Evolutionary conservation across 768 basidiomycete genomes (phyloP).

Genomic region (Gelatoporia subvermispora): DNA sequence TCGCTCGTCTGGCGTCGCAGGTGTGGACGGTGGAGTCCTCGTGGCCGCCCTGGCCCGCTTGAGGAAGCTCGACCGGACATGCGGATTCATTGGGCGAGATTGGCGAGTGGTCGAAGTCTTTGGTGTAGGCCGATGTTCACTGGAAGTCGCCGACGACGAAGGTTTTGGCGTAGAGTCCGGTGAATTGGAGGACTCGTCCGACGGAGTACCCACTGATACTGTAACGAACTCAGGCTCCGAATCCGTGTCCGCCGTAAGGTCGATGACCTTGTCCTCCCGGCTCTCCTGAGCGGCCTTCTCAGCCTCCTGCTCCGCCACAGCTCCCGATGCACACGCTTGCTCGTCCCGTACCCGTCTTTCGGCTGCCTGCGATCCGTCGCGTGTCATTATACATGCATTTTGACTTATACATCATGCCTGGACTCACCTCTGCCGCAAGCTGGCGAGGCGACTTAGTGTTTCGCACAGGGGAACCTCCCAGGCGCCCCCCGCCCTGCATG

Average conservation of each 20-base stretch:
- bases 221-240: constrained; percentile 32
- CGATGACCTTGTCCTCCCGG: constrained; percentile 52
- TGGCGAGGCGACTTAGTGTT: constrained; percentile 49
- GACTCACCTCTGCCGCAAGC: constrained; percentile 62
- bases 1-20: constrained; percentile 4
- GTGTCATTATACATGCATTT: constrained; percentile 1
- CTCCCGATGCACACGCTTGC: constrained; percentile 65
- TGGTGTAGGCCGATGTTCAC: neutral
- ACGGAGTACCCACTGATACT: constrained; percentile 3
- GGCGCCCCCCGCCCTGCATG: constrained; percentile 49
- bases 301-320: constrained; percentile 52
- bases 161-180: neutral
- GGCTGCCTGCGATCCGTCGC: constrained; percentile 61
- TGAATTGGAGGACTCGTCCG: too few relatives aligned
- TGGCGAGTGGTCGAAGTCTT: neutral
- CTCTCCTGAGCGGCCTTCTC: constrained; percentile 68
- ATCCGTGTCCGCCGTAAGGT: constrained; percentile 45
- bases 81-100: constrained; percentile 5
- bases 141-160: neutral
- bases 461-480: constrained; percentile 46
- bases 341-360: constrained; percentile 74
- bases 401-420: neutral
- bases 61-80: constrained; percentile 3
- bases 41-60: neutral
- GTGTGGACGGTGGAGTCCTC: constrained; percentile 11